Base-by-base conservation (phyloP, 2,329 filamentous ascomycete species). In the Teratosphaeria epicoccoides region DNA sequence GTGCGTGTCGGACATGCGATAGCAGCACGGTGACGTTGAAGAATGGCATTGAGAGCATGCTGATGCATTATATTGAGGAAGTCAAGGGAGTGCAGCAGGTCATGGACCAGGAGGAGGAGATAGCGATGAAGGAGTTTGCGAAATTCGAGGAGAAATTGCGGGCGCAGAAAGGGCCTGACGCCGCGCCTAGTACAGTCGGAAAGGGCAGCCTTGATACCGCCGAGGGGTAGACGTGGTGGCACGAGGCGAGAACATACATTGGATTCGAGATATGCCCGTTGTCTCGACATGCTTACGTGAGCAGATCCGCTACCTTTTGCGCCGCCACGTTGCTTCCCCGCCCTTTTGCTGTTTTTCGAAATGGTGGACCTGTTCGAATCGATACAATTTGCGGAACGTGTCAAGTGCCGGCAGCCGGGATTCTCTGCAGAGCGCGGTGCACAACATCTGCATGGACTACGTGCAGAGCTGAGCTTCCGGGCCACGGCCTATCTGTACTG, bases 11-110 rank as follows among this genome's bases (percentile, higher is more conserved):
- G 59, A 97, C 91, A 20, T 98, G 93, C 69, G 93, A 97, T 69
- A 95, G 88, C 45, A 96, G 90, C 68, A 97, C 93, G 0, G 90
- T 96, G 29, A 98, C 93, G 25, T 71, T 98, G 59, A 95, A 95
- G 77, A 97, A 94, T 68, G 93, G 93, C 6, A 98, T 98, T 61
- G 93, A 98, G 77, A 88, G 87, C 59, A 97, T 98, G 93, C 70
- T 97, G 68, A 96, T 95, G 64, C 65, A 67, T 49, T 71, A 95
- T 81, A 95, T 97, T 58, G 90, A 96, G 68, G 93, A 97, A 69
- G 93, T 97, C 37, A 84, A 95, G 70, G 88, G 86, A 2, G 91
- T 98, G 43, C 81, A 88, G 57, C 91, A 97, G 69, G 85, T 96
- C 2, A 70, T 95, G 63, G 91, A 97, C 62, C 80, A 88, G 62